Percentiles rank a stretch among this genome's conserved stretches.
Conservation (phyloP, 257 asterid species). For the Coffea canephora region DNA sequence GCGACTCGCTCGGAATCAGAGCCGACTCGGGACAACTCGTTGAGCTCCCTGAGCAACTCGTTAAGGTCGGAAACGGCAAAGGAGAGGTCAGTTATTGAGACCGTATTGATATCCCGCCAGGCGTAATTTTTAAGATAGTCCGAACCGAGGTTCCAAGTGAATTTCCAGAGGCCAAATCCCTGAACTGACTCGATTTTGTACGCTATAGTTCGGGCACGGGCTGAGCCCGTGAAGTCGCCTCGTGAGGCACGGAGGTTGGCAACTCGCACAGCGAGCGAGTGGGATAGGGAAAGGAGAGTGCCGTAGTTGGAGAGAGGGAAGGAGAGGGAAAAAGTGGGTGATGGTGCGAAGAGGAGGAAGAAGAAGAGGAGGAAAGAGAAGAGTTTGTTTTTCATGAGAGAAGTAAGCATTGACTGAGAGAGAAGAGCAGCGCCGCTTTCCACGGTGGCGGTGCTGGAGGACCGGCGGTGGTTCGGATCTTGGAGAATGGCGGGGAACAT, state of each 20-base stretch:
- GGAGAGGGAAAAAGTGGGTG: conserved; percentile 24
- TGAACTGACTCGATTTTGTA: conserved; percentile 38
- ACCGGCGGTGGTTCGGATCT: background rate
- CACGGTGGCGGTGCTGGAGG: background rate
- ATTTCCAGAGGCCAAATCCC: conserved; percentile 60
- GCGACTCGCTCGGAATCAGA: conserved; percentile 57
- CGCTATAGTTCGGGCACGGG: conserved; percentile 54
- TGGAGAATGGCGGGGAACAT: too few relatives aligned
- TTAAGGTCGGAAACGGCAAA: conserved; percentile 50
- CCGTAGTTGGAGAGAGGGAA: conserved; percentile 49
- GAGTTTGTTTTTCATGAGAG: conserved; percentile 21
- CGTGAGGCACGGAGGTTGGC: conserved; percentile 70
- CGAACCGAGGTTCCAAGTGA: conserved; percentile 55
- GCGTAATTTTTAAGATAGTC: conserved; percentile 59
- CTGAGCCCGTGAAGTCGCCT: conserved; percentile 63
- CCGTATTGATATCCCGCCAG: conserved; percentile 42
- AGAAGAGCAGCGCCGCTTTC: background rate
- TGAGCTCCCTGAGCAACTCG: conserved; percentile 40
- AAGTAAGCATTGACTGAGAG: conserved; percentile 9
- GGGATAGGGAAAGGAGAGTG: conserved; percentile 60
- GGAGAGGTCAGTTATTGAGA: conserved; percentile 40
- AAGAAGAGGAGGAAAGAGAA: conserved; percentile 32
- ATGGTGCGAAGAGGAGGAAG: conserved; percentile 23
- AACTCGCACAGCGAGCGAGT: conserved; percentile 68
- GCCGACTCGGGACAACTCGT: conserved; percentile 40